Evolutionary conservation across 768 basidiomycete species (phyloP), one percentile per base, ranked within the genome.

Genomic region (Cubamyces sp.): DNA sequence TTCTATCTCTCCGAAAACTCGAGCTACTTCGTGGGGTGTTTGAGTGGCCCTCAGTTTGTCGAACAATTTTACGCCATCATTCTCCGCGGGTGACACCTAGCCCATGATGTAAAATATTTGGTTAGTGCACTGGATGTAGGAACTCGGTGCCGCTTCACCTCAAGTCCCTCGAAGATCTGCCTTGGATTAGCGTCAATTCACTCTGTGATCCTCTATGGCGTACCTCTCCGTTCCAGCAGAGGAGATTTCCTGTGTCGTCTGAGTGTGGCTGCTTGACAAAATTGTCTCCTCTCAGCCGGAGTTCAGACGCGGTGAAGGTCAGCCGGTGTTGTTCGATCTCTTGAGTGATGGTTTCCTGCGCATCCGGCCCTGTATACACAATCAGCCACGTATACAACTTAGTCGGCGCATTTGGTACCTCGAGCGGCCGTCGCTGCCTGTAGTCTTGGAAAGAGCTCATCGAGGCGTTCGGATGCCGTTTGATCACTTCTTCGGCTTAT

Each of bases 181-280:
- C 19, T 45, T 34, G 1, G 50, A 37, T 18, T 18, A 47, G 18
- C 34, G 7, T 11, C 15, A 18, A 16, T 55, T 19, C 41, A n/a
- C 19, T 42, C 11, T 41, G 26, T 23, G 46, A 1, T 37, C 21
- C 11, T 48, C 26, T 23, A 40, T 12, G 16, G 74, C 74, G 48
- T 48, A 87, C 91, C 78, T 95, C 91, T 62, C 94, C 93, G 69
- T 93, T 94, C 90, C 90, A 95, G 69, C 91, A 93, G 26, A 95
- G 74, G 3, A 91, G 70, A 69, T 87, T 81, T 7, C 82, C 85
- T 37, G 74, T 65, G 15, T 74, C 68, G 70, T 70, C 65, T 8
- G 64, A 39, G 49, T 94, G 91, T 26, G 94, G 94, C 71, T 96
- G 94, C 2, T 79, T 72, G 16, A 92, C 73, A 0, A 79, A 78